phyloP scores from a whole-genome alignment of 805 yeast species.

The Schwanniomyces occidentalis region DNA sequence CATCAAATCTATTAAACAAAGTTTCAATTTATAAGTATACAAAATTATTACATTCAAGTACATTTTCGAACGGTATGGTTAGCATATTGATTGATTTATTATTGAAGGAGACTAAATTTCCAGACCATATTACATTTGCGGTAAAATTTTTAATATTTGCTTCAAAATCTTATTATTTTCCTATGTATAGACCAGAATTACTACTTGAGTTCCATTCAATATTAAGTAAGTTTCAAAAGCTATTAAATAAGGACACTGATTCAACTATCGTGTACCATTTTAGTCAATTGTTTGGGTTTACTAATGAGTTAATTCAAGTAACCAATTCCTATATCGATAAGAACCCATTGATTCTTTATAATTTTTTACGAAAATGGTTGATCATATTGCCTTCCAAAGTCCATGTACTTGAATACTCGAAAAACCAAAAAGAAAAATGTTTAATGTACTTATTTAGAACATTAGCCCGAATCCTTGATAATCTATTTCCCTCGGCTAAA shows the following conservation, averaged over 20 bases:
- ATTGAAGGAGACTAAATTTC: neutral
- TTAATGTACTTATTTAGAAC: slow-evolving; percentile 14
- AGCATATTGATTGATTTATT: slow-evolving; percentile 17
- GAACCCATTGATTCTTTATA: slow-evolving; percentile 11
- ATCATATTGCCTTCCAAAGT: slow-evolving; percentile 21
- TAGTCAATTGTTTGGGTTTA: slow-evolving; percentile 11
- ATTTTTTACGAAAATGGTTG: slow-evolving; percentile 20
- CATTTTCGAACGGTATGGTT: slow-evolving; percentile 23
- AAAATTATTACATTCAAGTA: slow-evolving; percentile 14
- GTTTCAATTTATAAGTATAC: slow-evolving; percentile 20
- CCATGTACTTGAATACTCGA: slow-evolving; percentile 9
- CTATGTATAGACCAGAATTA: slow-evolving; percentile 14
- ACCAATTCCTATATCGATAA: neutral
- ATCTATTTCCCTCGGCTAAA: slow-evolving; percentile 22
- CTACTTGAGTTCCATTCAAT: slow-evolving; percentile 5
- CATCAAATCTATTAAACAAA: slow-evolving; percentile 19
- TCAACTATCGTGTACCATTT: slow-evolving; percentile 6
- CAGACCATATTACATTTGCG: slow-evolving; percentile 6
- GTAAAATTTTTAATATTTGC: slow-evolving; percentile 18
- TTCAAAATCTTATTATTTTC: slow-evolving; percentile 15
- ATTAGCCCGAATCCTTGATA: slow-evolving; percentile 16
- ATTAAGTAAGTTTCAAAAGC: slow-evolving; percentile 3
- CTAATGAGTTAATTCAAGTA: slow-evolving; percentile 4
- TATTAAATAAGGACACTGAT: neutral
- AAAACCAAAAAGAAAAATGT: slow-evolving; percentile 13